Conservation (phyloP, 176 grass and related monocot genomes). For the Tillandsia fasciculata region DNA sequence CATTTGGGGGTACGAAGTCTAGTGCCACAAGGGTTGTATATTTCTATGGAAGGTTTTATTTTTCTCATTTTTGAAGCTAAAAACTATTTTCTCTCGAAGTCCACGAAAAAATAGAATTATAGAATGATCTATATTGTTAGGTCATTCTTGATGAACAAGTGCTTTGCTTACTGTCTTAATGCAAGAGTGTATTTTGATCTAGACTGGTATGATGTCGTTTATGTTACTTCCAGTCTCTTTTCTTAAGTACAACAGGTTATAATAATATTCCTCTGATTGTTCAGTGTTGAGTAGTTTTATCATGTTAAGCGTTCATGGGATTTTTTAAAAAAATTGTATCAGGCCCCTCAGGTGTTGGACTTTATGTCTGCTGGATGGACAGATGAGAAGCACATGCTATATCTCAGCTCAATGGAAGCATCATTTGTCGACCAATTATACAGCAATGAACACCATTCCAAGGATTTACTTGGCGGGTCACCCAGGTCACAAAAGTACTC, state of each 20-base stretch:
- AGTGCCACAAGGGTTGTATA: too few species aligned
- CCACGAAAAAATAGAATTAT: not conserved
- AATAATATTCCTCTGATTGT: not conserved
- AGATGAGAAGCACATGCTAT: constrained; percentile 71
- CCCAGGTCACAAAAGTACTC: constrained; percentile 15
- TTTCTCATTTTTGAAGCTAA: not conserved
- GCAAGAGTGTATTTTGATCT: too few species aligned
- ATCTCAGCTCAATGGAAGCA: constrained; percentile 66
- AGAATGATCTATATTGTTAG: too few species aligned
- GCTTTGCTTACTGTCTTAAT: too few species aligned
- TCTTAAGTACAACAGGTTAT: too few species aligned
- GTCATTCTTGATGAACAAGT: too few species aligned
- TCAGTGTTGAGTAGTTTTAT: constrained; percentile 3
- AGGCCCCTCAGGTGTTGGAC: constrained; percentile 33
- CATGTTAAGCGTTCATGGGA: constrained; percentile 15
- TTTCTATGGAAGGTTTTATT: too few species aligned
- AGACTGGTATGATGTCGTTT: too few species aligned
- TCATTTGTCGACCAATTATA: constrained; percentile 54
- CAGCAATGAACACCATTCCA: constrained; percentile 22
- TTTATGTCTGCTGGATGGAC: constrained; percentile 58
- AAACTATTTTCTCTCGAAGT: not conserved
- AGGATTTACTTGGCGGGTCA: constrained; percentile 26
- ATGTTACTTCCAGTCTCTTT: too few species aligned
- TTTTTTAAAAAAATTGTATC: constrained; percentile 16
- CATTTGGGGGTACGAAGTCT: too few species aligned